Evolutionary conservation across 441 rosid genomes (phyloP).

Genomic region (Euphorbia celastroides): DNA sequence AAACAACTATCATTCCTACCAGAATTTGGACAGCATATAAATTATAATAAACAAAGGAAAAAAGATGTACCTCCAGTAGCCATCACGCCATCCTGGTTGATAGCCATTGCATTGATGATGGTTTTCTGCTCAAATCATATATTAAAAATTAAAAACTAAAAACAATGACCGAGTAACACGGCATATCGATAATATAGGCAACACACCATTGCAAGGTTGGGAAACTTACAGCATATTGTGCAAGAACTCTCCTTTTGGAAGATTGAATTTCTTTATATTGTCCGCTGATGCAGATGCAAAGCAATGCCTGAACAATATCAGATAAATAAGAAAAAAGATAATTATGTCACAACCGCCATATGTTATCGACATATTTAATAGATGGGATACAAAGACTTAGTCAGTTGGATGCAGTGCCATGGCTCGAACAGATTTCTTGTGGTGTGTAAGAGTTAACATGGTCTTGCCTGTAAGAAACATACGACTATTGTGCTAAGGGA

Average conservation of each 20-base stretch:
- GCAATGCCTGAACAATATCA: conserved; percentile 47
- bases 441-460: conserved; percentile 89
- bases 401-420: conserved; percentile 91
- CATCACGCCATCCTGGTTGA: conserved; percentile 92
- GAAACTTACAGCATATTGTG: conserved; percentile 97
- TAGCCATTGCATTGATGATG: conserved; percentile 87
- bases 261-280: conserved; percentile 84
- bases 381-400: conserved; percentile 32
- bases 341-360: conserved; percentile 8
- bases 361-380: conserved; percentile 8
- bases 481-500: neutral
- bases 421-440: conserved; percentile 97
- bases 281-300: conserved; percentile 97
- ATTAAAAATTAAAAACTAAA: no score
- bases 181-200: neutral
- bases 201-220: neutral
- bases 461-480: conserved; percentile 60
- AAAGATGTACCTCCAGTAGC: conserved; percentile 77
- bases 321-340: neutral
- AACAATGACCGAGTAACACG: no score
- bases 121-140: conserved; percentile 97
- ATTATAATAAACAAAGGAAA: neutral
- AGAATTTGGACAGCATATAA: neutral
- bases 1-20: neutral
- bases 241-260: conserved; percentile 84